Percentiles rank a stretch among this genome's conserved stretches.
Conservation (phyloP, 257 asterid species). For the Perilla frutescens region DNA sequence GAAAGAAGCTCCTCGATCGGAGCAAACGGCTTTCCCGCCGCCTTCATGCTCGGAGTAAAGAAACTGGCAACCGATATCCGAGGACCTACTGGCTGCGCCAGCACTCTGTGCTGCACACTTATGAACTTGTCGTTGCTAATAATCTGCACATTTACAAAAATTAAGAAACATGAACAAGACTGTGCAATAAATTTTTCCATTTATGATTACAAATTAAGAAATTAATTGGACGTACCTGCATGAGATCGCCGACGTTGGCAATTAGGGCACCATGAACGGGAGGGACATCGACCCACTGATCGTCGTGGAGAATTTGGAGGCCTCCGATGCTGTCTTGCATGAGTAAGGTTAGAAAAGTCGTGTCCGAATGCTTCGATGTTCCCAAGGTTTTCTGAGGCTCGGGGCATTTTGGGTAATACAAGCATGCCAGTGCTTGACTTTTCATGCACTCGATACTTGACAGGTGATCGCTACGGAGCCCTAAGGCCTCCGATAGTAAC, state of each 20-base stretch:
- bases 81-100: slow-evolving; percentile 45
- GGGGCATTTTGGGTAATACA: slow-evolving; percentile 46
- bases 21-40: slow-evolving; percentile 39
- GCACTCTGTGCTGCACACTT: slow-evolving; percentile 52
- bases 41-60: slow-evolving; percentile 39
- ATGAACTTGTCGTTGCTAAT: slow-evolving; percentile 48
- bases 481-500: slow-evolving; percentile 48
- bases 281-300: slow-evolving; percentile 47
- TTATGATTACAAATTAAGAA: background rate
- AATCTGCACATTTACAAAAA: slow-evolving; percentile 25
- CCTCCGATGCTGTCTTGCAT: slow-evolving; percentile 48
- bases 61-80: slow-evolving; percentile 51
- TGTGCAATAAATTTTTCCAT: too few species aligned
- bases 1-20: slow-evolving; percentile 45
- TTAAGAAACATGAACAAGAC: background rate
- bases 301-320: slow-evolving; percentile 43
- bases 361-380: slow-evolving; percentile 41
- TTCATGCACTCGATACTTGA: slow-evolving; percentile 48
- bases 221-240: slow-evolving; percentile 33
- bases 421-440: slow-evolving; percentile 41
- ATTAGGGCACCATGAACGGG: slow-evolving; percentile 40
- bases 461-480: slow-evolving; percentile 36
- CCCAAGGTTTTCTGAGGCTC: slow-evolving; percentile 48
- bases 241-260: slow-evolving; percentile 46
- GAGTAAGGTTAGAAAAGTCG: slow-evolving; percentile 38